Percentiles rank a stretch among this genome's conserved stretches.
Evolutionary conservation across 2,329 filamentous ascomycete species (phyloP).

Genomic region (Sclerotinia nivalis): DNA sequence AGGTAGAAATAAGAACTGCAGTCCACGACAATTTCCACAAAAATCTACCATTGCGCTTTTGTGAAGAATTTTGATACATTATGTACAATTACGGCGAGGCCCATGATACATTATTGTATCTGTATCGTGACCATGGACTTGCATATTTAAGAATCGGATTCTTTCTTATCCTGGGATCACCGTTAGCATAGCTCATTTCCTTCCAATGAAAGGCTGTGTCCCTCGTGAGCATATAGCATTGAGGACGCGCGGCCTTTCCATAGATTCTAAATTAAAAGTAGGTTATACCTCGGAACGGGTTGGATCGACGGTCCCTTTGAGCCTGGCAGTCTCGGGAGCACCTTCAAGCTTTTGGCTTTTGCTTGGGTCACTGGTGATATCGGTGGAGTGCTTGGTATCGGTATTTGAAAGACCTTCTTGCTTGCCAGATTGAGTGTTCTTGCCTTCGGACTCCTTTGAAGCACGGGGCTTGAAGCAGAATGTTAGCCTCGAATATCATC

Average conservation of each 20-base stretch:
- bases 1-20: not conserved
- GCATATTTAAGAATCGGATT: constrained; percentile 17
- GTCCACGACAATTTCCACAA: not conserved
- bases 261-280: constrained; percentile 16
- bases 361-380: constrained; percentile 46
- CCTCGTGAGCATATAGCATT: constrained; percentile 21
- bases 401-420: constrained; percentile 54
- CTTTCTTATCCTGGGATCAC: constrained; percentile 27
- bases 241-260: constrained; percentile 11
- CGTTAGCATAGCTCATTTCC: constrained; percentile 28
- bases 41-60: not conserved
- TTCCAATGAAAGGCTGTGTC: constrained; percentile 27
- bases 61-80: constrained; percentile 23
- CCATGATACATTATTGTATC: constrained; percentile 10
- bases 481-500: constrained; percentile 15
- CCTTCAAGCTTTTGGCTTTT: constrained; percentile 61
- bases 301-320: constrained; percentile 50
- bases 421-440: constrained; percentile 51
- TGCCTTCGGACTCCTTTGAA: constrained; percentile 39
- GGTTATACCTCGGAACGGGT: constrained; percentile 36
- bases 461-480: constrained; percentile 31
- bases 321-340: constrained; percentile 55
- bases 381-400: constrained; percentile 52
- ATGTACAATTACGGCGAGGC: constrained; percentile 28
- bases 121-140: constrained; percentile 15